Conservation (phyloP, 495 filamentous ascomycete species). For the Neurospora sp. region DNA sequence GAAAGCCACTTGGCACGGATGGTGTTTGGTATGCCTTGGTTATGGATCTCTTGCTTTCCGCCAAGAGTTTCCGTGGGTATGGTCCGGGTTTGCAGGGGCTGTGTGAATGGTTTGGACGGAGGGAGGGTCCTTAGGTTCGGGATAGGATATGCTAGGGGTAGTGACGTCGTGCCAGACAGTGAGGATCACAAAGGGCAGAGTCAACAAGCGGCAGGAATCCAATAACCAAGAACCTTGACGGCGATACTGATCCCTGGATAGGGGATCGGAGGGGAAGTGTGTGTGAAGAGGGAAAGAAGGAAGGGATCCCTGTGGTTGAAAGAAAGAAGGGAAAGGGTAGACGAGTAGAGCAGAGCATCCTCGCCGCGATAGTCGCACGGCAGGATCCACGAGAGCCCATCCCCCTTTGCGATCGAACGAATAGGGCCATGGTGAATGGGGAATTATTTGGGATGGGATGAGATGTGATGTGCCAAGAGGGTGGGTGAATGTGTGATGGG, state of each 20-base stretch:
- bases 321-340: neutral
- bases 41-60: neutral
- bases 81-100: neutral
- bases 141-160: neutral
- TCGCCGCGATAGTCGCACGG: neutral
- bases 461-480: neutral
- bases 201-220: neutral
- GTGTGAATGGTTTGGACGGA: neutral
- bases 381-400: neutral
- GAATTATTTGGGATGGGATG: neutral
- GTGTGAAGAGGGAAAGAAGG: neutral
- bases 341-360: neutral
- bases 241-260: neutral
- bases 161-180: neutral
- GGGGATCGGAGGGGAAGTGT: neutral
- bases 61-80: neutral
- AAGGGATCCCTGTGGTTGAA: neutral
- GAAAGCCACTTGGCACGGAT: neutral
- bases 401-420: neutral
- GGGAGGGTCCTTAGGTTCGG: neutral
- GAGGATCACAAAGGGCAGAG: neutral
- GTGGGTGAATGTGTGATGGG: neutral
- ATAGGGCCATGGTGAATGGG: neutral
- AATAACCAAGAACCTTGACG: neutral
- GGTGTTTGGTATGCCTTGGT: neutral